Conservation (phyloP, 2,329 filamentous ascomycete genomes). For the Arthrobotrys entomopaga region DNA sequence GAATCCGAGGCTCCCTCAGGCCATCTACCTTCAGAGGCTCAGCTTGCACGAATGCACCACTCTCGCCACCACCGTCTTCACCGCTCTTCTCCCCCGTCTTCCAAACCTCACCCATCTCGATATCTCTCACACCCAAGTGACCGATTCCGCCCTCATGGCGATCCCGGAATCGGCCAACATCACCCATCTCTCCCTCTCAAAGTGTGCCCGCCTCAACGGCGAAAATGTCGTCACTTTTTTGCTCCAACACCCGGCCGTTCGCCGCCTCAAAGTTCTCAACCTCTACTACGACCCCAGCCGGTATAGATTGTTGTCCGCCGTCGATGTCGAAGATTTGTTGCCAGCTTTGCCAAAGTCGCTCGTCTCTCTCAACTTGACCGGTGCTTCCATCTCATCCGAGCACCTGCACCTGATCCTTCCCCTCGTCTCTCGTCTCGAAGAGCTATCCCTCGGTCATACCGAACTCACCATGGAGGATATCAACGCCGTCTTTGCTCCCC, state of each 20-base stretch:
- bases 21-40: conserved; percentile 72
- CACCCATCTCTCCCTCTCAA: conserved; percentile 80
- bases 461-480: conserved; percentile 74
- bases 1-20: conserved; percentile 65
- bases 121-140: conserved; percentile 80
- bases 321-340: conserved; percentile 73
- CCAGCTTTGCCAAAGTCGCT: conserved; percentile 74
- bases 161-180: conserved; percentile 77
- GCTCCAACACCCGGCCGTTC: conserved; percentile 75
- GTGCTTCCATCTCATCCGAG: conserved; percentile 73
- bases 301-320: conserved; percentile 75
- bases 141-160: conserved; percentile 74
- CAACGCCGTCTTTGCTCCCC: conserved; percentile 71
- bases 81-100: conserved; percentile 76
- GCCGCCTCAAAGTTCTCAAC: conserved; percentile 76
- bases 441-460: conserved; percentile 76
- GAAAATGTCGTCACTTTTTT: conserved; percentile 76
- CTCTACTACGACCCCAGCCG: conserved; percentile 77
- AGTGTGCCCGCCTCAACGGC: conserved; percentile 76
- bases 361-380: conserved; percentile 78
- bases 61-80: conserved; percentile 74
- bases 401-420: conserved; percentile 74
- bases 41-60: conserved; percentile 82
- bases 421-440: conserved; percentile 77
- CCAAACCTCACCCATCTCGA: conserved; percentile 78